Evolutionary conservation across 75 land plant genomes (phyloP).

Genomic region (Ceratopteris richardii): DNA sequence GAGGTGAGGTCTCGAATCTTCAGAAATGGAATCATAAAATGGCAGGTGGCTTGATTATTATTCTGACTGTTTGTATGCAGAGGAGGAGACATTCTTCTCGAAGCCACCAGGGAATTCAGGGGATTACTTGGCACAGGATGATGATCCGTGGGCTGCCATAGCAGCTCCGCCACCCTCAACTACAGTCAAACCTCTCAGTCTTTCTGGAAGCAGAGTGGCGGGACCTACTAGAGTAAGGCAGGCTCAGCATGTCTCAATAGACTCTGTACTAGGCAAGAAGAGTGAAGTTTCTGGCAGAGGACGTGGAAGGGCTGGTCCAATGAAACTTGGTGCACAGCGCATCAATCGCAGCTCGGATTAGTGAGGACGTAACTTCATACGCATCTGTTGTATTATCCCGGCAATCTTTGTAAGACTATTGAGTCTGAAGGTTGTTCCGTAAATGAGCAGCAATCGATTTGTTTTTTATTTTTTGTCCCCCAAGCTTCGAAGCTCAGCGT

Average conservation of each 20-base stretch:
- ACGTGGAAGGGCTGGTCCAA: constrained; percentile 59
- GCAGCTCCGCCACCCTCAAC: constrained; percentile 93
- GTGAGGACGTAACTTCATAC: not conserved
- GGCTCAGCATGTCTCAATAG: constrained; percentile 29
- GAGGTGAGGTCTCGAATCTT: no score
- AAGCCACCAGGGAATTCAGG: not conserved
- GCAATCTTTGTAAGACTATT: no score
- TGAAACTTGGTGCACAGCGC: constrained; percentile 84
- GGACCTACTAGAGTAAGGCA: constrained; percentile 10
- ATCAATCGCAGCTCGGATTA: constrained; percentile 37
- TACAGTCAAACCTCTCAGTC: constrained; percentile 49
- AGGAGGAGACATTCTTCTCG: not conserved
- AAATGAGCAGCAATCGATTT: no score
- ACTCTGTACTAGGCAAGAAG: constrained; percentile 11
- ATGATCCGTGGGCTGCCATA: constrained; percentile 94
- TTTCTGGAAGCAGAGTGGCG: constrained; percentile 12
- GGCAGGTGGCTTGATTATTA: no score
- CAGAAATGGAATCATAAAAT: no score
- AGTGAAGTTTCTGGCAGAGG: constrained; percentile 40
- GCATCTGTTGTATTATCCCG: no score
- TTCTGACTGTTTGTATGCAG: not conserved
- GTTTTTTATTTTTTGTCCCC: no score
- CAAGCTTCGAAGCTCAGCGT: no score
- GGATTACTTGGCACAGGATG: no score
- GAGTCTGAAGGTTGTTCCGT: no score